phyloP scores from a whole-genome alignment of 1,139 yeast species.

The Trichomonascaceae sp. region DNA sequence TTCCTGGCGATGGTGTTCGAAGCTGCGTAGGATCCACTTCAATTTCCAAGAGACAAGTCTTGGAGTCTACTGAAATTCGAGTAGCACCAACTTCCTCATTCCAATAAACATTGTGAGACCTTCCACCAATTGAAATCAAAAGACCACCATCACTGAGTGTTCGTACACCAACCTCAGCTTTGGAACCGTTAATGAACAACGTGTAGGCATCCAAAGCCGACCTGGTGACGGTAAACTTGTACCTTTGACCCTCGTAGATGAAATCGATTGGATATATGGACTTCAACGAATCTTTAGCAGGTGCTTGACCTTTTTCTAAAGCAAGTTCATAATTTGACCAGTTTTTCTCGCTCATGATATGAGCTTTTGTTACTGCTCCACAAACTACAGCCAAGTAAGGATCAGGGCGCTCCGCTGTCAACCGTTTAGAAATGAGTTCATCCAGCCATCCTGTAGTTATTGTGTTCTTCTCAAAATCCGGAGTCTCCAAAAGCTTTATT shows the following conservation, averaged over 20 bases:
- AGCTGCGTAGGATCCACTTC: conserved; percentile 98
- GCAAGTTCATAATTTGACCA: conserved; percentile 62
- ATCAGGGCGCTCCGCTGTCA: conserved; percentile 97
- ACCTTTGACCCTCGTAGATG: conserved; percentile 88
- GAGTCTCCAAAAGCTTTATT: conserved; percentile 89
- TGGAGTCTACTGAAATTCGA: conserved; percentile 90
- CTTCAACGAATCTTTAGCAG: conserved; percentile 68
- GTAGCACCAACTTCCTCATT: conserved; percentile 96
- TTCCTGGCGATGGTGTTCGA: conserved; percentile 98
- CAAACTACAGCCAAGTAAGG: conserved; percentile 83
- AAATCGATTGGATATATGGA: conserved; percentile 91
- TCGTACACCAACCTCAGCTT: conserved; percentile 80
- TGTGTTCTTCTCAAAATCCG: conserved; percentile 92
- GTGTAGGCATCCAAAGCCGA: conserved; percentile 82
- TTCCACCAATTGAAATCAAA: conserved; percentile 81
- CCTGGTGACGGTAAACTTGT: conserved; percentile 91
- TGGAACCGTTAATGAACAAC: conserved; percentile 86
- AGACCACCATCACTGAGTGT: conserved; percentile 92
- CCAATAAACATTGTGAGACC: conserved; percentile 93
- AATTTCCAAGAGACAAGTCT: conserved; percentile 85
- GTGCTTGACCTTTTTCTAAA: conserved; percentile 93
- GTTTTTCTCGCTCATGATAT: conserved; percentile 68
- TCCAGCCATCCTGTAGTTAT: conserved; percentile 99
- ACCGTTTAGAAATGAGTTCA: conserved; percentile 83
- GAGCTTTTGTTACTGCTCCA: conserved; percentile 96